Base-by-base conservation (phyloP, 768 basidiomycete species). In the Mycena indigotica region DNA sequence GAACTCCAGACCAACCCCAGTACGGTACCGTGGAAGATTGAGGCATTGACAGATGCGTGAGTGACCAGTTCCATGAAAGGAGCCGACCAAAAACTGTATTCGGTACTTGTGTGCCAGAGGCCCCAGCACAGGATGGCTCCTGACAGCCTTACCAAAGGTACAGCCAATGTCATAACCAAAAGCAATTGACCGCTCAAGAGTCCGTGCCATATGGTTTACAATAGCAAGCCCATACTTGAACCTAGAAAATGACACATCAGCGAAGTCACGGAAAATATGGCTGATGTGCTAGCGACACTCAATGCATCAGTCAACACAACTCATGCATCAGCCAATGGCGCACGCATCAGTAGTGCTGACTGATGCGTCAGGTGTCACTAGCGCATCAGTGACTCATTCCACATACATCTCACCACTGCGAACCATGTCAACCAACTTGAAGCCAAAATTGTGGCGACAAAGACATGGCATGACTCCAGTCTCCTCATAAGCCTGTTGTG, bases 401-500 rank as follows among this genome's bases (percentile, higher is more conserved):
- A 12, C 73, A 50, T 64, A 75, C 75, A 75, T 56, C 55, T 77
- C 72, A 5, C 75, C 72, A 53, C 70, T 73, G 4, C 46, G 48
- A 12, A 74, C 52, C 72, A 76, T 74, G 50, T 77, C 76, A 0
- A 59, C 57, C 0, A 73, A 64, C 1, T 73, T 71, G 67, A 76
- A 73, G 1, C 65, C 57, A 57, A 75, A 77, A 8, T n/a, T n/a
- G n/a, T n/a, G n/a, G n/a, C n/a, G n/a, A n/a, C n/a, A n/a, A n/a
- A n/a, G n/a, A n/a, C n/a, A 67, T 0, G 72, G 68, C 56, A 80
- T 80, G 17, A 76, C 63, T 0, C 77, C 74, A 0, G 73, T 69
- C 66, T 77, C 72, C 1, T 71, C 57, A 48, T 73, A 79, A 5
- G 75, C 61, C 3, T 57, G 61, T 73, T 70, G 77, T 67, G 71